phyloP scores from a whole-genome alignment of 202 grass and related monocot species.

The Brachypodium distachyon region DNA sequence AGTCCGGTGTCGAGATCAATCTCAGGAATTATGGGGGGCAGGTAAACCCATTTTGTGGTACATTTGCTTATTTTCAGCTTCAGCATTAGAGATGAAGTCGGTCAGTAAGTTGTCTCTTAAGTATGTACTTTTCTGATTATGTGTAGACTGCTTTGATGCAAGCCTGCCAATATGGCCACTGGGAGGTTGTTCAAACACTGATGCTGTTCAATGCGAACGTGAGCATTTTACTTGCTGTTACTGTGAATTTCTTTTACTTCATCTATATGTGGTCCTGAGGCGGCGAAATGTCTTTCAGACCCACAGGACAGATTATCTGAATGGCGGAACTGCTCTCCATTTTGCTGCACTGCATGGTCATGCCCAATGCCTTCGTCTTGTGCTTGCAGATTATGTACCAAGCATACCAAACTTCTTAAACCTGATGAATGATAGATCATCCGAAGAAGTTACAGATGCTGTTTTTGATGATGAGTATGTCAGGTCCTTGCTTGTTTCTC shows the following conservation, averaged over 20 bases:
- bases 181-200: conserved; percentile 96
- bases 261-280: conserved; percentile 11
- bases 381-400: conserved; percentile 73
- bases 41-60: conserved; percentile 26
- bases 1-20: conserved; percentile 87
- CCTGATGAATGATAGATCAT: conserved; percentile 22
- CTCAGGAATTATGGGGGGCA: conserved; percentile 82
- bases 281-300: conserved; percentile 19
- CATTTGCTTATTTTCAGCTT: not conserved
- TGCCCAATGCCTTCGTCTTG: conserved; percentile 71
- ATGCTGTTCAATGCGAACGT: conserved; percentile 92
- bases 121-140: not conserved
- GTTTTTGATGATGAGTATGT: conserved; percentile 41
- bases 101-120: not conserved
- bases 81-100: not conserved
- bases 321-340: conserved; percentile 73
- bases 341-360: conserved; percentile 81
- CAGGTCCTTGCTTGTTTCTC: not conserved
- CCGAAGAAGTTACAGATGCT: conserved; percentile 32
- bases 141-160: conserved; percentile 88
- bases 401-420: conserved; percentile 49
- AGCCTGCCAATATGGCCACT: conserved; percentile 91
- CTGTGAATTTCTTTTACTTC: not conserved
- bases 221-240: not conserved
- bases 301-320: conserved; percentile 78